Evolutionary conservation across 2,329 filamentous ascomycete genomes (phyloP).

Genomic region (Pseudogymnoascus sp.): DNA sequence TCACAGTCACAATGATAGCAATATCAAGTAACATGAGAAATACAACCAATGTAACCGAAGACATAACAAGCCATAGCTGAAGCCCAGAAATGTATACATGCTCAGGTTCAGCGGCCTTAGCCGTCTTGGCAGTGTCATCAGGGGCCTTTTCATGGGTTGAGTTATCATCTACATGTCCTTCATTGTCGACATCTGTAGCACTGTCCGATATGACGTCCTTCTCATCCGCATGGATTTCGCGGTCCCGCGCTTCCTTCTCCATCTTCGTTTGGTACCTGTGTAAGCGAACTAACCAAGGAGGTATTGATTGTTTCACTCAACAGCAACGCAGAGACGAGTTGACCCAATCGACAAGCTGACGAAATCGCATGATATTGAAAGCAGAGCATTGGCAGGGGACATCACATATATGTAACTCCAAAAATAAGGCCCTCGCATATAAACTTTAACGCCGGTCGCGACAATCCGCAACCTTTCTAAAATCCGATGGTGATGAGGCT

Average conservation of each 20-base stretch:
- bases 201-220: background rate
- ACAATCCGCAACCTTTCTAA: background rate
- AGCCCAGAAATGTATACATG: conserved; percentile 17
- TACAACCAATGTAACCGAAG: conserved; percentile 16
- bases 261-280: background rate
- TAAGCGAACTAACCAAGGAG: background rate
- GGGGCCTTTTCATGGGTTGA: background rate
- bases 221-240: background rate
- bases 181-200: background rate
- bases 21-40: conserved; percentile 22
- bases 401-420: background rate
- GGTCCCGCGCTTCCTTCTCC: background rate
- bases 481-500: background rate
- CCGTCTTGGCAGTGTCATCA: conserved; percentile 9
- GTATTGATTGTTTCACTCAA: background rate
- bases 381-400: background rate
- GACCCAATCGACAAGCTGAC: background rate
- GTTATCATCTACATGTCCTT: background rate
- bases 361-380: background rate
- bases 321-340: background rate
- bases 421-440: background rate
- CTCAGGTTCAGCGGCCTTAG: conserved; percentile 15
- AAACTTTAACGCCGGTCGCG: background rate
- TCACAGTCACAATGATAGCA: conserved; percentile 19
- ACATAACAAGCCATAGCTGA: conserved; percentile 15